These are phyloP conservation scores for Hymenoscyphus fraxineus DNA, from an alignment of 2,329 filamentous ascomycete species.

Conservation along the genomic window DNA sequence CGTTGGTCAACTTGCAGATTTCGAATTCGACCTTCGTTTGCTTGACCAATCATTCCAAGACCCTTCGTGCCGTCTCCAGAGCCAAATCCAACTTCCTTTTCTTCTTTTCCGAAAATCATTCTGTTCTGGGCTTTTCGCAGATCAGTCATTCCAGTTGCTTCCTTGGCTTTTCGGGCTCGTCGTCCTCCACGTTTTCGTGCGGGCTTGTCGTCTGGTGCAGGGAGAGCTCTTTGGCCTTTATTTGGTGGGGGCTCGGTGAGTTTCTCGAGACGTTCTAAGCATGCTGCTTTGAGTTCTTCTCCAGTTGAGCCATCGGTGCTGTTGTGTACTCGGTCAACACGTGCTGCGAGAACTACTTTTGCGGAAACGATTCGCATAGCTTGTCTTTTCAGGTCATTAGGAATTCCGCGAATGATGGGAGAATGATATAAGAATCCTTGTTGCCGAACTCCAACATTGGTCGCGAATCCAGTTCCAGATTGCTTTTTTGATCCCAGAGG, in stretches of 20 bases:
- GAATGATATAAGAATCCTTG: conserved; percentile 94
- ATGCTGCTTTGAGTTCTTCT: conserved; percentile 75
- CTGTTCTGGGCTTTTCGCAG: conserved; percentile 94
- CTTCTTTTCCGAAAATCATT: conserved; percentile 93
- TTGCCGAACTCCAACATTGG: conserved; percentile 84
- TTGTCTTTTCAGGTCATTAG: conserved; percentile 83
- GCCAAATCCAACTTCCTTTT: conserved; percentile 88
- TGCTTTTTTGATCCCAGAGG: conserved; percentile 89
- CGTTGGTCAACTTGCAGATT: conserved; percentile 87
- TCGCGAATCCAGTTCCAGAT: conserved; percentile 75
- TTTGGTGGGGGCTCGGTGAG: conserved; percentile 88
- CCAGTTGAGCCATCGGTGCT: conserved; percentile 79
- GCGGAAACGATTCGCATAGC: conserved; percentile 92
- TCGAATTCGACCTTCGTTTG: conserved; percentile 84
- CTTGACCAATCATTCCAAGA: conserved; percentile 90
- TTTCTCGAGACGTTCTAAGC: conserved; percentile 84
- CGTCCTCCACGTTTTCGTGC: conserved; percentile 87
- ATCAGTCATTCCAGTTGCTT: conserved; percentile 95
- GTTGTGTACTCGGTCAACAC: conserved; percentile 81
- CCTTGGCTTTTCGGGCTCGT: conserved; percentile 89
- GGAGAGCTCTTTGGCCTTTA: conserved; percentile 80
- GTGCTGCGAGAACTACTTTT: conserved; percentile 89
- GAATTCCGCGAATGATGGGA: conserved; percentile 79
- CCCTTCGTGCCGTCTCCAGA: conserved; percentile 80
- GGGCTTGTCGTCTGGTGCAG: conserved; percentile 92